Percentiles rank a stretch among this genome's conserved stretches.
phyloP scores from a whole-genome alignment of 768 basidiomycete genomes.

The Leccinum uliginosum region DNA sequence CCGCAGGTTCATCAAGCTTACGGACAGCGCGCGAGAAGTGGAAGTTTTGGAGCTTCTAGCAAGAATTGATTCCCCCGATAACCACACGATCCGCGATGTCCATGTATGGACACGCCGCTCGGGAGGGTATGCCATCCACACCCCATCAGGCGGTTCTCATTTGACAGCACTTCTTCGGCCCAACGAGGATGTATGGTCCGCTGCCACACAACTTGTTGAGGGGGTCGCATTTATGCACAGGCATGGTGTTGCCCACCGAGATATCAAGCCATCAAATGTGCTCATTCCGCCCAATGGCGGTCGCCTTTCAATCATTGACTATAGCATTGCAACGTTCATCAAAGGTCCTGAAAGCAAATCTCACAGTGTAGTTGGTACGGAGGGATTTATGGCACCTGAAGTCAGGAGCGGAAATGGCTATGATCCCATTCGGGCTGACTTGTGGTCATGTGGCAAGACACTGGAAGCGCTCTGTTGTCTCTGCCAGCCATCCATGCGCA shows the following conservation, averaged over 20 bases:
- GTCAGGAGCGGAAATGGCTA: neutral
- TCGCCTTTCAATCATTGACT: neutral
- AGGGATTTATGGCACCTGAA: neutral
- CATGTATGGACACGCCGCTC: neutral
- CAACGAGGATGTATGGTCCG: neutral
- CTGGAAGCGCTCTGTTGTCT: neutral
- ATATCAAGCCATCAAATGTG: neutral
- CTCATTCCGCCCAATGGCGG: neutral
- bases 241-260: neutral
- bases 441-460: neutral
- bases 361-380: neutral
- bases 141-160: neutral
- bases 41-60: neutral
- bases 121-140: neutral
- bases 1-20: neutral
- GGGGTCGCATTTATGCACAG: neutral
- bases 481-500: neutral
- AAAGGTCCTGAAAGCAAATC: neutral
- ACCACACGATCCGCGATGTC: neutral
- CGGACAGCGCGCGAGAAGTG: neutral
- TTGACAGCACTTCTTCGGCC: neutral
- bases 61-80: neutral
- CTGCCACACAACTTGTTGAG: neutral
- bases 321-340: neutral
- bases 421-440: neutral